Conservation (phyloP, 1,139 yeast genomes). For the Komagataea norvegica region DNA sequence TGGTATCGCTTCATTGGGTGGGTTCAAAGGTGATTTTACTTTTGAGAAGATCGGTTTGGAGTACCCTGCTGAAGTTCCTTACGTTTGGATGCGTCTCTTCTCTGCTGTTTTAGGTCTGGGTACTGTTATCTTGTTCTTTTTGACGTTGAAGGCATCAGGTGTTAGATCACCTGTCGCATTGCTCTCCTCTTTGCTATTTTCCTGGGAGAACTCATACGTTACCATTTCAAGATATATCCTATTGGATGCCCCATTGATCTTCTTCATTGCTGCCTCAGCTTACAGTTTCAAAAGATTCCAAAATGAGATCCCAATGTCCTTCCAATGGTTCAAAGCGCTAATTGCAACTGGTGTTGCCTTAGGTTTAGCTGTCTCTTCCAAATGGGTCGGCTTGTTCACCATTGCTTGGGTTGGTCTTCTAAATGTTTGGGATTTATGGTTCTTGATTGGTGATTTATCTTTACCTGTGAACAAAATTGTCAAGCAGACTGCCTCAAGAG, state of each 20-base stretch:
- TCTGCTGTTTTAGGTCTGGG: slow-evolving; percentile 81
- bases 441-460: slow-evolving; percentile 77
- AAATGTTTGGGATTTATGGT: slow-evolving; percentile 80
- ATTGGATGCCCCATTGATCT: slow-evolving; percentile 84
- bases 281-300: slow-evolving; percentile 82
- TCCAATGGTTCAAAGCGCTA: slow-evolving; percentile 66
- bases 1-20: slow-evolving; percentile 65
- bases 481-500: slow-evolving; percentile 55
- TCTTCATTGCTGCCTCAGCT: slow-evolving; percentile 83
- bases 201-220: slow-evolving; percentile 79
- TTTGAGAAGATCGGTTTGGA: slow-evolving; percentile 68
- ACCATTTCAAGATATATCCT: slow-evolving; percentile 89
- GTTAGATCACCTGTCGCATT: slow-evolving; percentile 75
- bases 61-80: slow-evolving; percentile 61
- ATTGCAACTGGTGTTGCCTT: slow-evolving; percentile 73
- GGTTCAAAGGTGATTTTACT: slow-evolving; percentile 71
- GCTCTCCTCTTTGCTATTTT: slow-evolving; percentile 59
- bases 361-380: slow-evolving; percentile 84
- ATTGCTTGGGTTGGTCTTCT: slow-evolving; percentile 83
- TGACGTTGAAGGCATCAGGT: slow-evolving; percentile 83
- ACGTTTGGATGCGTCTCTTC: slow-evolving; percentile 76
- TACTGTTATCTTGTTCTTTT: slow-evolving; percentile 69
- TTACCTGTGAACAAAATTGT: slow-evolving; percentile 48
- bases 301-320: slow-evolving; percentile 65
- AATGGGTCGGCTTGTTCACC: slow-evolving; percentile 97